Evolutionary conservation across 73 alveolate genomes (phyloP).

Genomic region (Blepharisma stoltei): DNA sequence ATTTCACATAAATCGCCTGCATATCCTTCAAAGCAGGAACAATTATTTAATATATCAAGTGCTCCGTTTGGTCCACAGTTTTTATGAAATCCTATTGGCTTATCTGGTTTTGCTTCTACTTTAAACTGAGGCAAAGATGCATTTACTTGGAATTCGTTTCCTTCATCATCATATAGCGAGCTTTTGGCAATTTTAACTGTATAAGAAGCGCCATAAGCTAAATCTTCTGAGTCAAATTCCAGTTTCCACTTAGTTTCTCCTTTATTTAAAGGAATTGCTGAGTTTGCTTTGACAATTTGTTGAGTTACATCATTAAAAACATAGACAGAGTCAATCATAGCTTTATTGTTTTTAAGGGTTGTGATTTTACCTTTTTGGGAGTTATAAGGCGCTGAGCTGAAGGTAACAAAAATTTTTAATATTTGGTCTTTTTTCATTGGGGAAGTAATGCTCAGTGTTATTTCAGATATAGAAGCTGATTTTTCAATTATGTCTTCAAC

Average conservation of each 20-base stretch:
- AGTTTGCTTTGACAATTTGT: neutral
- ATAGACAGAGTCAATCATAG: neutral
- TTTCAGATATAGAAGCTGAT: neutral
- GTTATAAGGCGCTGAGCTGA: constrained; percentile 25
- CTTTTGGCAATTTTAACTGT: neutral
- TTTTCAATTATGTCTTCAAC: neutral
- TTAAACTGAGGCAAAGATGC: neutral
- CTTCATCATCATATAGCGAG: neutral
- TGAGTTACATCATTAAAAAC: neutral
- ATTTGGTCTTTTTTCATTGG: constrained; percentile 5
- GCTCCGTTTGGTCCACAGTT: neutral
- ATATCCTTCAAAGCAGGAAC: neutral
- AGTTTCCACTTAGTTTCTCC: neutral
- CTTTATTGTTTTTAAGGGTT: neutral
- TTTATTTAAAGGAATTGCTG: constrained; percentile 8
- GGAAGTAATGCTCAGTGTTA: neutral
- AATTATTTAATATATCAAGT: neutral
- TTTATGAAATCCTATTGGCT: neutral
- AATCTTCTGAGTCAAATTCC: neutral
- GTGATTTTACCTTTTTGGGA: constrained; percentile 5
- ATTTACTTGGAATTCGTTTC: neutral
- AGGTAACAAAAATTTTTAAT: neutral
- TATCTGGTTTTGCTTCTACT: neutral
- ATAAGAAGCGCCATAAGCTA: constrained; percentile 4
- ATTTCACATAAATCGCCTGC: neutral